Evolutionary conservation across 495 filamentous ascomycete species (phyloP), one percentile per base, ranked within the genome.

Genomic region (Penicillium malachiteum): DNA sequence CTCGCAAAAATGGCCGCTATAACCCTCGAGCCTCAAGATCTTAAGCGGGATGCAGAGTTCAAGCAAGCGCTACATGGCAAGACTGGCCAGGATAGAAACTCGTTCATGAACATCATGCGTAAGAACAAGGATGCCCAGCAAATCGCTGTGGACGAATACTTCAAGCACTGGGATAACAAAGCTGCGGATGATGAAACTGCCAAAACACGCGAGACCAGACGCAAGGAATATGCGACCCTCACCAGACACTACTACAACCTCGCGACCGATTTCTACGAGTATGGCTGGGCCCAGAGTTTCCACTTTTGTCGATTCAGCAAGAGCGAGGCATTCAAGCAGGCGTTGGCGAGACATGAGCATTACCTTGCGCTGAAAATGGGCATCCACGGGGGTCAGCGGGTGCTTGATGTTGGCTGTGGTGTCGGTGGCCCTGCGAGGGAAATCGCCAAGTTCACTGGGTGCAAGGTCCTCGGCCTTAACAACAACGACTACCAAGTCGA

Each of bases 401-500:
- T 96, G n/a, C 80, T 97, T 8, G 92, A 97, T 72, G 92, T 97
- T 52, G 92, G 92, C 40, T 96, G 92, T 72, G 92, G 92, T 79
- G 89, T 97, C 44, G 92, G 92, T 56, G 92, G 92, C 37, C 92
- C 92, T 10, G 92, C 92, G 17, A 82, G 92, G 49, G 92, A 96
- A 74, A 96, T 97, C 56, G 87, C 86, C 66, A 91, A 93, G 68
- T 96, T 97, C 78, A 84, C 90, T 41, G 91, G 87, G 55, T 85
- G 80, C 65, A 89, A 95, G 62, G 81, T 96, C 52, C 85, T 89
- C 17, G 92, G 92, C 21, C 73, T 97, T 65, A 97, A 97, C 83
- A 96, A 96, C 84, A 97, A 96, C 74, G 91, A 96, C 76, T 96
- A 96, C 79, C 92, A 97, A 73, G 96, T 97, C 67, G 81, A 95